Evolutionary conservation across 192 early-diverging fungal genomes (phyloP), one percentile per base, ranked within the genome.

Genomic region (Linderina pennispora): DNA sequence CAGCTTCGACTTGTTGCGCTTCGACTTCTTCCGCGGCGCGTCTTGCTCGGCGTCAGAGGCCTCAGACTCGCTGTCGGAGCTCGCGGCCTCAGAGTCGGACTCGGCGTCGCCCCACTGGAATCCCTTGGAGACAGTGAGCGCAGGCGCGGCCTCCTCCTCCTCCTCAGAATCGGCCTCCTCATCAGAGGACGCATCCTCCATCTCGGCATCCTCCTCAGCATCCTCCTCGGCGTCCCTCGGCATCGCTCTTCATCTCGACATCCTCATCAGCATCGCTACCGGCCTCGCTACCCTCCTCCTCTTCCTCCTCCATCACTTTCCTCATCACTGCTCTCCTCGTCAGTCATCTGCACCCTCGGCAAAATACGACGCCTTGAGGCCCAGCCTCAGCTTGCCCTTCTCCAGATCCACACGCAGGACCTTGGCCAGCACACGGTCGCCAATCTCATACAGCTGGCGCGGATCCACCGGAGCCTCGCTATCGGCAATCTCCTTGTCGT

Each of bases 311-410:
- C 50, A 15, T 71, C 67, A 18, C 38, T 58, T 19, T 61, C 64
- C 9, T 63, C 54, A 25, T 43, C 53, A 4, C 60, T 35, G 68
- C 32, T 70, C 15, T 66, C 67, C 2, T 47, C 59, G 36, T 82
- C 80, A 21, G 16, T 76, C 80, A 19, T 16, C 11, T 16, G 70
- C 54, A 23, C 54, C 75, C 24, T 50, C 52, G 24, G 66, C 80
- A 78, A 95, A 94, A 61, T 88, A 90, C 6, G 84, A 86, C 2
- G 89, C 78, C 76, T 90, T 94, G 15, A 94, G 77, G 37, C 89
- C 86, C 33, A 95, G 80, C 4, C 75, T 74, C 19, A 92, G 61
- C 10, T 78, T 71, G 42, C 84, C 79, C 53, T 79, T 86, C 46
- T 75, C 75, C 13, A 54, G 32, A 52, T 92, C 82, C 21, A 90